Base-by-base conservation (phyloP, 495 filamentous ascomycete genomes). In the Hypoxylon rickii region DNA sequence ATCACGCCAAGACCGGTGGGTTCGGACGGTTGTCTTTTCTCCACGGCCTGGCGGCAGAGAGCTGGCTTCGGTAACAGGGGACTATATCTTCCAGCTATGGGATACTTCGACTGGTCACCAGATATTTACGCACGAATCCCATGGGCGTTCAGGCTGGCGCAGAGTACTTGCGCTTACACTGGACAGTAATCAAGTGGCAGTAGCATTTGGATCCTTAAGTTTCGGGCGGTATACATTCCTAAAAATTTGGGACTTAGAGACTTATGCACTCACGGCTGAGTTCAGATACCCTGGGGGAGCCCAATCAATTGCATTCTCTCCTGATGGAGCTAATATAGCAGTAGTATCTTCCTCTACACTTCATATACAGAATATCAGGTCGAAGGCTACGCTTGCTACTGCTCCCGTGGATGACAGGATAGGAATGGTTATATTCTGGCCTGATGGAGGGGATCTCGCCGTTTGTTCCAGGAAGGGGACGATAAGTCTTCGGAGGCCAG, bases 11-110 rank as follows among this genome's bases (percentile, higher is more conserved):
- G 13, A 16, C n/a, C 2, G 1, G 24, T 2, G 1, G 22, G 15
- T 32, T 33, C 3, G n/a, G 15, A n/a, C 0, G 21, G 7, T 54
- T 2, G 33, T 18, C 3, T 55, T 55, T 34, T 41, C 24, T 24
- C 51, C 5, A 26, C 20, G 13, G 17, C 24, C 24, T 34, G 18
- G 7, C n/a, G 41, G 18, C 8, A 41, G n/a, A 11, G 16, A 38
- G 19, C 26, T 55, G 8, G 51, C 51, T 13, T 46, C 43, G 16
- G 1, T 34, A 55, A n/a, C 51, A n/a, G n/a, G n/a, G n/a, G 24
- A 54, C 17, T 1, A 11, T 0, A 42, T 7, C 18, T 16, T 33
- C 16, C 12, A n/a, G 6, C 21, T 55, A 20, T 55, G 51, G 51
- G 36, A 55, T 40, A 39, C 33, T 29, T 46, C 33, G 8, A 46